Base-by-base conservation (phyloP, 768 basidiomycete species). In the Mycena latifolia region DNA sequence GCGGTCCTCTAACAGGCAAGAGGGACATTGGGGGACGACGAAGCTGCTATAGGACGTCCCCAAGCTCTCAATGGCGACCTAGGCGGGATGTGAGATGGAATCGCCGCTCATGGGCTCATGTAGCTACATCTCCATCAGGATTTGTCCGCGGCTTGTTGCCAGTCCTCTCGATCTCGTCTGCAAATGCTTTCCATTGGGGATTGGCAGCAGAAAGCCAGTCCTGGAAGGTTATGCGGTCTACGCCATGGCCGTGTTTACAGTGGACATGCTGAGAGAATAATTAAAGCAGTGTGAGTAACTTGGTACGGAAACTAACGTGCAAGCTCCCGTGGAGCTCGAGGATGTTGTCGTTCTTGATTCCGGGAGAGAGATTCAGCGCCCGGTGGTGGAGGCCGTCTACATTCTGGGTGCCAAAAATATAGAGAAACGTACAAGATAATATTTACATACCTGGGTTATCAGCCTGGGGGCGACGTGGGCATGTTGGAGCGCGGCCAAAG, bases 381-480 rank as follows among this genome's bases (percentile, higher is more conserved):
- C 93, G 94, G 55, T 89, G 89, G 73, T 98, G 96, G 8, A 99
- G 86, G 2, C 95, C 96, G 73, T 99, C 97, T n/a, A 99, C 96
- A 70, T 93, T 93, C 83, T 91, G 57, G 29, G 25, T 24, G n/a
- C 8, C 20, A 39, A 51, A 35, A 28, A 43, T 24, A 25, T 39
- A 29, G 24, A 10, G 54, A 12, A 48, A 17, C 9, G 20, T 27
- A 31, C 24, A 57, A 10, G 18, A 29, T 47, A 37, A 17, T 37
- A 10, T 1, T 22, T 10, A 28, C 29, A 88, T 85, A 91, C 92
- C 77, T 91, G 92, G 0, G 97, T 99, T 66, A 98, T 88, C 33
- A 96, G 76, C 28, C 81, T 79, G 24, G 84, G 77, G 22, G 93
- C 81, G 56, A 89, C 77, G 3, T 84, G 86, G 11, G 91, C 78